Percentiles rank a stretch among this genome's conserved stretches.
phyloP scores from a whole-genome alignment of 495 filamentous ascomycete species.

The Hyaloscypha variabilis region DNA sequence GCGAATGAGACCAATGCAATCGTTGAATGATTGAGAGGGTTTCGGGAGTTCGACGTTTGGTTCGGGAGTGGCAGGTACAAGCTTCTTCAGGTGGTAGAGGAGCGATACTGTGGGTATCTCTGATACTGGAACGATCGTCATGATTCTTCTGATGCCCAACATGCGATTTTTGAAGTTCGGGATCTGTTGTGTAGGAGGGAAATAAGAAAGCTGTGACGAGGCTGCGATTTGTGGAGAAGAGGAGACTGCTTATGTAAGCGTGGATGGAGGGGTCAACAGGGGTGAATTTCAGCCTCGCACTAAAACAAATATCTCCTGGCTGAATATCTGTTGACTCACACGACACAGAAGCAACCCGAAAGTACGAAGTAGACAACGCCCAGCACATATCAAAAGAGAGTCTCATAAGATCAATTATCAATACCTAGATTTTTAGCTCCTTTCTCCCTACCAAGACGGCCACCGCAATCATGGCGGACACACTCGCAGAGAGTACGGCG shows the following conservation, averaged over 20 bases:
- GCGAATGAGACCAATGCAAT: conserved; percentile 69
- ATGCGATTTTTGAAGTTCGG: conserved; percentile 1
- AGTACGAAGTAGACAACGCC: not conserved
- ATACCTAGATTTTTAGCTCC: not conserved
- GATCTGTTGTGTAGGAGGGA: not conserved
- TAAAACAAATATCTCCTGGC: not conserved
- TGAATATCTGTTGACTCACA: conserved; percentile 9
- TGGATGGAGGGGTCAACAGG: not conserved
- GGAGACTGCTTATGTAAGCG: not conserved
- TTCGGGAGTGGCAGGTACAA: conserved; percentile 30
- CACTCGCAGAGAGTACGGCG: conserved; percentile 50
- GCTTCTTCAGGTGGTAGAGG: conserved; percentile 58
- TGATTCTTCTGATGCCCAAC: conserved; percentile 23
- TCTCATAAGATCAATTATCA: not conserved
- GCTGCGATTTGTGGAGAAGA: conserved; percentile 1
- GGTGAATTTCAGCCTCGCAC: conserved; percentile 8
- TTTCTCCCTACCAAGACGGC: not conserved
- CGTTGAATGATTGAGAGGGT: conserved; percentile 61
- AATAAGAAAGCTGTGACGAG: not conserved
- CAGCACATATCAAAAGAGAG: not conserved
- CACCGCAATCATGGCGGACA: conserved; percentile 54
- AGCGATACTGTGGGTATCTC: conserved; percentile 68
- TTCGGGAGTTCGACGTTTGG: not conserved
- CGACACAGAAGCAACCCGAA: not conserved
- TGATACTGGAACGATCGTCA: conserved; percentile 29